These are phyloP conservation scores for Sambucus nigra DNA, from an alignment of 129 eudicot species.

Conservation along the genomic window DNA sequence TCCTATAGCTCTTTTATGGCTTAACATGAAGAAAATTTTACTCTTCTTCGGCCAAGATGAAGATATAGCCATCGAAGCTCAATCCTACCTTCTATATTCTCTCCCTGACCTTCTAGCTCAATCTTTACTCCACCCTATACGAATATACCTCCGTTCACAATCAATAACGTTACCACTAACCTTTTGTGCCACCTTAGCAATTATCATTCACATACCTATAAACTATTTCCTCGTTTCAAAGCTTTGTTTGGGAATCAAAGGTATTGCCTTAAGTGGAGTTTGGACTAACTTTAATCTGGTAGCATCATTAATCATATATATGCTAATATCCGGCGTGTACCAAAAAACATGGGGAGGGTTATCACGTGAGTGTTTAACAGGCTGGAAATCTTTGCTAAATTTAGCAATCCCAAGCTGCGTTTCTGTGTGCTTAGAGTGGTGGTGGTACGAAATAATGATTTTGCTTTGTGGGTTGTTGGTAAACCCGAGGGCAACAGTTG, in stretches of 20 bases:
- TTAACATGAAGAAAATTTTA: slow-evolving; percentile 46
- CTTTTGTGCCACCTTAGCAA: slow-evolving; percentile 52
- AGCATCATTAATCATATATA: slow-evolving; percentile 40
- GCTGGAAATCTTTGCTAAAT: slow-evolving; percentile 38
- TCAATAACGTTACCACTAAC: slow-evolving; percentile 63
- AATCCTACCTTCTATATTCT: slow-evolving; percentile 42
- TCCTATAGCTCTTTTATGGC: slow-evolving; percentile 57
- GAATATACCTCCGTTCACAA: slow-evolving; percentile 77
- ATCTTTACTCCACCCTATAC: slow-evolving; percentile 62
- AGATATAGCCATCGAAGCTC: slow-evolving; percentile 61
- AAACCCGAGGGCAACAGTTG: slow-evolving; percentile 65
- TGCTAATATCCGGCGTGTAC: slow-evolving; percentile 42
- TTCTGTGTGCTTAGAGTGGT: slow-evolving; percentile 88
- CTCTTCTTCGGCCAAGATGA: slow-evolving; percentile 54
- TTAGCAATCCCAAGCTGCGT: slow-evolving; percentile 77
- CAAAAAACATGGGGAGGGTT: slow-evolving; percentile 48
- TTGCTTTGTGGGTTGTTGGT: slow-evolving; percentile 53
- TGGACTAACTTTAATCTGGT: slow-evolving; percentile 54
- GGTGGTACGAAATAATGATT: slow-evolving; percentile 95
- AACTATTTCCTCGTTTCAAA: slow-evolving; percentile 49
- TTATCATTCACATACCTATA: slow-evolving; percentile 58
- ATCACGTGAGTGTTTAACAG: slow-evolving; percentile 36
- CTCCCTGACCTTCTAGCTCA: slow-evolving; percentile 70
- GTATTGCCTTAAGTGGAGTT: slow-evolving; percentile 61
- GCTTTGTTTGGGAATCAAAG: slow-evolving; percentile 51